phyloP scores from a whole-genome alignment of 495 filamentous ascomycete species.

The Symbiotaphrina buchneri region DNA sequence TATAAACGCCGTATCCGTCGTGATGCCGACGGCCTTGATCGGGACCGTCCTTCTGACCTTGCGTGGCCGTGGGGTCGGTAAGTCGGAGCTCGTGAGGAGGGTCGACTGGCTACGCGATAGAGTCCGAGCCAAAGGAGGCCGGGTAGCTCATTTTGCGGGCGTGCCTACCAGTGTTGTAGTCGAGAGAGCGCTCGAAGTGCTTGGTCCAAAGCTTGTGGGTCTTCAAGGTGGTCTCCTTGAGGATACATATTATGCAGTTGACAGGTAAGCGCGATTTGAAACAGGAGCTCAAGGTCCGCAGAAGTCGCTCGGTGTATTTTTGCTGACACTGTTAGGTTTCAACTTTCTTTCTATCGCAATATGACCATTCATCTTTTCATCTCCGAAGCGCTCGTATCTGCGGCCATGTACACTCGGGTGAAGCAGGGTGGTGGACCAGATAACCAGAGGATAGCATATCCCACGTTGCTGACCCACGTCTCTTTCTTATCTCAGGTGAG shows the following conservation, averaged over 20 bases:
- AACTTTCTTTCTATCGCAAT: slow-evolving; percentile 92
- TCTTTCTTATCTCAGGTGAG: slow-evolving; percentile 57
- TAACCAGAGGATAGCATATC: slow-evolving; percentile 56
- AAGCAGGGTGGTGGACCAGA: slow-evolving; percentile 72
- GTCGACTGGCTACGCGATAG: slow-evolving; percentile 78
- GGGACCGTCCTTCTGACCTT: slow-evolving; percentile 86
- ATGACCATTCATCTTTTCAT: slow-evolving; percentile 99
- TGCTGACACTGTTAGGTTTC: slow-evolving; percentile 30
- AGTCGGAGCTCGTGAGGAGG: slow-evolving; percentile 59
- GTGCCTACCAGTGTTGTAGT: slow-evolving; percentile 61
- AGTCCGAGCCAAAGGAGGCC: slow-evolving; percentile 64
- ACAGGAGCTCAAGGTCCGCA: not conserved
- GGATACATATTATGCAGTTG: slow-evolving; percentile 79
- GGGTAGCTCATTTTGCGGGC: slow-evolving; percentile 81
- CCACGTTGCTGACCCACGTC: slow-evolving; percentile 50
- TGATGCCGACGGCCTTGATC: slow-evolving; percentile 92
- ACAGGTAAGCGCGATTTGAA: slow-evolving; percentile 34
- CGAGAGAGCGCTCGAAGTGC: slow-evolving; percentile 70
- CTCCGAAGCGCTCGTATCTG: slow-evolving; percentile 69
- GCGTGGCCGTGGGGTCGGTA: slow-evolving; percentile 78
- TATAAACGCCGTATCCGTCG: slow-evolving; percentile 88
- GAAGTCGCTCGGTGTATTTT: too few relatives aligned
- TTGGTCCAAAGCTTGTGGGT: slow-evolving; percentile 74
- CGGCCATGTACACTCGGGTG: slow-evolving; percentile 69
- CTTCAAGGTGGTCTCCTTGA: slow-evolving; percentile 57